phyloP scores from a whole-genome alignment of 2,329 filamentous ascomycete genomes.

The Scedosporium aurantiacum region DNA sequence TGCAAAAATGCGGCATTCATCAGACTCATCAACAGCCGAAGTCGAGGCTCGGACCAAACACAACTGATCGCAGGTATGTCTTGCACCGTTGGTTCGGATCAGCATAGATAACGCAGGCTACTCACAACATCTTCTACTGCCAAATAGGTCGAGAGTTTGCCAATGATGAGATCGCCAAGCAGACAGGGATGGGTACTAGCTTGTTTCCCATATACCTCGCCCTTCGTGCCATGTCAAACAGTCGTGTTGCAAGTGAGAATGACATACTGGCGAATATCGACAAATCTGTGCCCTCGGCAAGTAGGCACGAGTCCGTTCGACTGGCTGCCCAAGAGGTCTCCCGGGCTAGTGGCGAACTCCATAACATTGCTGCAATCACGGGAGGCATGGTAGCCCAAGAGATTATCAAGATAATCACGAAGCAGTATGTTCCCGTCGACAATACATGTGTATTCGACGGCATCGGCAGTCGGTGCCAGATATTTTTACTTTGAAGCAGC shows the following conservation, averaged over 20 bases:
- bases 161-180: slow-evolving; percentile 41
- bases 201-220: slow-evolving; percentile 61
- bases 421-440: slow-evolving; percentile 61
- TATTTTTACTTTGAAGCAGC: slow-evolving; percentile 35
- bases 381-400: slow-evolving; percentile 96
- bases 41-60: slow-evolving; percentile 32
- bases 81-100: neutral
- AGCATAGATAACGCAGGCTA: neutral
- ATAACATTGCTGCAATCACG: slow-evolving; percentile 79
- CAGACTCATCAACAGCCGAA: slow-evolving; percentile 61
- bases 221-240: slow-evolving; percentile 27
- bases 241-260: neutral
- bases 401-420: slow-evolving; percentile 77
- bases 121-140: neutral
- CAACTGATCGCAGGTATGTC: slow-evolving; percentile 44
- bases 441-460: slow-evolving; percentile 63
- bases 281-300: slow-evolving; percentile 28
- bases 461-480: slow-evolving; percentile 50
- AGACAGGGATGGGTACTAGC: slow-evolving; percentile 41
- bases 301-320: slow-evolving; percentile 35
- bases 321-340: slow-evolving; percentile 56
- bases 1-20: slow-evolving; percentile 93
- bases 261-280: neutral
- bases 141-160: slow-evolving; percentile 39
- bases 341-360: slow-evolving; percentile 74